Evolutionary conservation across 2,329 filamentous ascomycete genomes (phyloP), one percentile per base, ranked within the genome.

Genomic region (Mollisia scopiformis): DNA sequence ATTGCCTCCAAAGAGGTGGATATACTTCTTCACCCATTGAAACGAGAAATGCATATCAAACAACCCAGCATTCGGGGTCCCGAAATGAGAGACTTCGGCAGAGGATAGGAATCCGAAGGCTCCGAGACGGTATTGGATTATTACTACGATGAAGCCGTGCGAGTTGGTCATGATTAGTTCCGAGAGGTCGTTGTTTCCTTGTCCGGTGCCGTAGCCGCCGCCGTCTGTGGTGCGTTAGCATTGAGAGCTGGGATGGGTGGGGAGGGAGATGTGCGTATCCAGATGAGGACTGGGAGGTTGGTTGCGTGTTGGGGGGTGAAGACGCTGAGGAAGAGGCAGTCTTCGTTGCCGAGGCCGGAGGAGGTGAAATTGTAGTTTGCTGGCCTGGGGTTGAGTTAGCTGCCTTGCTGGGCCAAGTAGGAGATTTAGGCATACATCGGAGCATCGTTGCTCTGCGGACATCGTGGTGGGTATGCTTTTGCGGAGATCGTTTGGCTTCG

Each of bases 1-100:
- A 55, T 87, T 79, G 2, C 84, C 84, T 0, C 84, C 83, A 56
- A 87, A 87, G 1, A 75, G 69, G 1, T 71, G 65, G 55, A 87
- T 83, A 61, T 87, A 72, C 8, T 75, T 75, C 52, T 84, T 79
- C 0, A 86, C 79, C 76, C 84, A 87, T 64, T 80, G 69, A 1
- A 87, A 70, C 2, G 81, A 79, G 3, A 79, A 78, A 14, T 78
- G 76, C 65, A 85, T 82, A 60, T 86, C 84, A 2, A 82, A 73
- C 0, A 86, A 70, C 0, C 84, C 84, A 0, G 80, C 79, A 60
- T 88, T 87, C 11, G 81, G 55, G 6, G 73, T 55, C 0, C 72
- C 73, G 27, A 25, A 47, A 2, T 55, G 37, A 8, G 37, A 33
- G 2, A 59, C 3, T 43, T 55, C 58, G 19, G 1, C 77, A 77